phyloP scores from a whole-genome alignment of 139 green algal species.

The Penium margaritaceum region DNA sequence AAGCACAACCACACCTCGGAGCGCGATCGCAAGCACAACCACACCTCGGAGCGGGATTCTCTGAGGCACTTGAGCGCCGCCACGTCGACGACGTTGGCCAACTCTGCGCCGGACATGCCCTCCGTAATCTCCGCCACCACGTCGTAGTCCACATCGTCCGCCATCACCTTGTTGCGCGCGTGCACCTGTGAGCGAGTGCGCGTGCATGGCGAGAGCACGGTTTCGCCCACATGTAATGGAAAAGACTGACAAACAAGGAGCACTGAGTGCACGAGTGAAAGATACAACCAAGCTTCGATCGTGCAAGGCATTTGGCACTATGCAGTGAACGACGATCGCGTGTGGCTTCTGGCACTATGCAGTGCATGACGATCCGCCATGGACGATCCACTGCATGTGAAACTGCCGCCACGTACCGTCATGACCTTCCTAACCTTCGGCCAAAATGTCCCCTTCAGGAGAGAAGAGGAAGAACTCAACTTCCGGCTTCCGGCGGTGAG shows the following conservation, averaged over 20 bases:
- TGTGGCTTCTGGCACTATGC: too few relatives aligned
- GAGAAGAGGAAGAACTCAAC: too few relatives aligned
- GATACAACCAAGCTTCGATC: neutral
- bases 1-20: too few relatives aligned
- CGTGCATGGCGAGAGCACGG: neutral
- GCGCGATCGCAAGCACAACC: too few relatives aligned
- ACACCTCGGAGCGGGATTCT: slow-evolving; percentile 16
- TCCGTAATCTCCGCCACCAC: slow-evolving; percentile 23
- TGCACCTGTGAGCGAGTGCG: neutral
- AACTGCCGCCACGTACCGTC: too few relatives aligned
- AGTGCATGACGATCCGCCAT: too few relatives aligned
- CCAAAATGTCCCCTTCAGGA: too few relatives aligned
- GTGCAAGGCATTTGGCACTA: neutral
- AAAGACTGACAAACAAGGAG: too few relatives aligned
- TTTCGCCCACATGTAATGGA: too few relatives aligned
- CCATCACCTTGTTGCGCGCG: slow-evolving; percentile 19
- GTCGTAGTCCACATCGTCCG: slow-evolving; percentile 22
- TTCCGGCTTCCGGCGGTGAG: too few relatives aligned
- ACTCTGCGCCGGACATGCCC: slow-evolving; percentile 27
- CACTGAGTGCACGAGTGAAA: neutral
- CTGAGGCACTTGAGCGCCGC: slow-evolving; percentile 20
- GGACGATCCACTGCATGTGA: too few relatives aligned
- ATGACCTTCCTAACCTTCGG: too few relatives aligned
- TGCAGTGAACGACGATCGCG: neutral
- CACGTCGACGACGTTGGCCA: slow-evolving; percentile 22